Conservation (phyloP, 371 early-diverging fungal species). For the Zychaea mexicana region DNA sequence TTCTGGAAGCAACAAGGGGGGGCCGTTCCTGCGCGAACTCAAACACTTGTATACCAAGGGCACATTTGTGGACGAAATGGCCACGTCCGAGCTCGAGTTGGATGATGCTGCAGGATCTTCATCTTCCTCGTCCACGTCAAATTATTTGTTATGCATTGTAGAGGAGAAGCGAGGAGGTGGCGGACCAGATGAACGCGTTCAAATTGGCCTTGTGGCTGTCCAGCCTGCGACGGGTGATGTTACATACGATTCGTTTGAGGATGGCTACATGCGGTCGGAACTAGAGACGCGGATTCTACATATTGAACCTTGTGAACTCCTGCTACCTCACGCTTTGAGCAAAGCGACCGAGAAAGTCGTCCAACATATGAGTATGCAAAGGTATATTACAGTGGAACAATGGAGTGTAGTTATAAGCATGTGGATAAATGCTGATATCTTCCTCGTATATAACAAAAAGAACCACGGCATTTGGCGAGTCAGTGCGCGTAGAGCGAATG, state of each 20-base stretch:
- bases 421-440: not conserved
- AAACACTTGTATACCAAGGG: constrained; percentile 79
- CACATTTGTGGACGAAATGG: constrained; percentile 77
- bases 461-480: constrained; percentile 19
- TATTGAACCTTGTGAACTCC: constrained; percentile 76
- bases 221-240: constrained; percentile 77
- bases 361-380: constrained; percentile 32
- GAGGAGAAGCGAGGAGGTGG: constrained; percentile 57
- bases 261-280: constrained; percentile 68
- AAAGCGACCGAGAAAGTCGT: constrained; percentile 59
- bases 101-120: constrained; percentile 7
- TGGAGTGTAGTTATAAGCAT: not conserved
- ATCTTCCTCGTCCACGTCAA: constrained; percentile 13
- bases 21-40: constrained; percentile 77
- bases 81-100: constrained; percentile 22
- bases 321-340: constrained; percentile 60
- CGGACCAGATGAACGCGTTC: constrained; percentile 49
- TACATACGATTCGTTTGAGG: constrained; percentile 76
- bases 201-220: constrained; percentile 61
- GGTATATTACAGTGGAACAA: too few relatives aligned
- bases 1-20: constrained; percentile 67
- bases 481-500: constrained; percentile 64
- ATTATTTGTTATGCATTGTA: constrained; percentile 60
- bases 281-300: constrained; percentile 81
- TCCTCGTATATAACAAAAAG: not conserved